phyloP scores from a whole-genome alignment of 176 grass and related monocot genomes.

The Oryza longistaminata region DNA sequence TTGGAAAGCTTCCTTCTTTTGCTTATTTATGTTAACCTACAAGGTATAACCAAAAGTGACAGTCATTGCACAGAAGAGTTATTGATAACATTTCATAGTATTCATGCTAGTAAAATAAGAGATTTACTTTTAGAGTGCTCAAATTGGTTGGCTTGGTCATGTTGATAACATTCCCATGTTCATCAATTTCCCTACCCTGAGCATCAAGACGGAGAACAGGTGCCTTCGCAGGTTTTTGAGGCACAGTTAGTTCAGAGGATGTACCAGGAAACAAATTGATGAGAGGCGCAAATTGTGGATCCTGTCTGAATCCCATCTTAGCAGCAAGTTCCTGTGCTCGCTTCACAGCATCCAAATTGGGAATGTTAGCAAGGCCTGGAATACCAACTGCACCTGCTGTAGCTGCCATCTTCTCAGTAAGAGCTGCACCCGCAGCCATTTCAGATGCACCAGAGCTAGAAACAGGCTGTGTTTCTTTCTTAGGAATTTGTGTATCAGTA shows the following conservation, averaged over 20 bases:
- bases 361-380: constrained; percentile 67
- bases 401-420: constrained; percentile 2
- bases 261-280: constrained; percentile 93
- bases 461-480: constrained; percentile 49
- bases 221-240: constrained; percentile 79
- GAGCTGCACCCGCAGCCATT: constrained; percentile 23
- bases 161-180: constrained; percentile 83
- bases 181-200: constrained; percentile 94
- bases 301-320: constrained; percentile 92
- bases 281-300: constrained; percentile 79
- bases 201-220: constrained; percentile 89
- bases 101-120: not conserved
- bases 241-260: constrained; percentile 59
- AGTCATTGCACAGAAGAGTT: not conserved
- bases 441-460: constrained; percentile 40
- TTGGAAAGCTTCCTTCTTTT: constrained; percentile 97
- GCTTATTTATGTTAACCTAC: constrained; percentile 96
- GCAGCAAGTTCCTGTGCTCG: constrained; percentile 88
- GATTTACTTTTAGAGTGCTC: constrained; percentile 89
- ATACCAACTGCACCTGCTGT: constrained; percentile 39
- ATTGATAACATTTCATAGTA: constrained; percentile 7
- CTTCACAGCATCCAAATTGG: constrained; percentile 90
- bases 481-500: constrained; percentile 48
- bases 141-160: constrained; percentile 71
- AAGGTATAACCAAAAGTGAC: constrained; percentile 27